phyloP scores from a whole-genome alignment of 192 early-diverging fungal genomes.

The Backusella parvicylindrica region DNA sequence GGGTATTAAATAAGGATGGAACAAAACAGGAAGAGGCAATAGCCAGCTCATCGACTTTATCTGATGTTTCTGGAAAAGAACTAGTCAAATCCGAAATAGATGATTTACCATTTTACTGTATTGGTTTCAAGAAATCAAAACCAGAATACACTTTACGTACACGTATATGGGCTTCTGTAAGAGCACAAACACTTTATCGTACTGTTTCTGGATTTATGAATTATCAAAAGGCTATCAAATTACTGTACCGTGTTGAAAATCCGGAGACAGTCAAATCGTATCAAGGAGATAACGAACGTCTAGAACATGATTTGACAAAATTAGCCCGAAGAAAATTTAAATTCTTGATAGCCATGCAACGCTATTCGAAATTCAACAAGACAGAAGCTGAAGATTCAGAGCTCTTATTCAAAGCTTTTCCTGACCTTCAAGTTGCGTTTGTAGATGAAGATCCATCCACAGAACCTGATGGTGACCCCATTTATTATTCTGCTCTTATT shows the following conservation, averaged over 20 bases:
- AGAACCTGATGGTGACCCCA: conserved; percentile 51
- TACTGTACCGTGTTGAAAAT: conserved; percentile 76
- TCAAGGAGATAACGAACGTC: conserved; percentile 58
- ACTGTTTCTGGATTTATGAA: conserved; percentile 88
- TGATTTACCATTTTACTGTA: conserved; percentile 76
- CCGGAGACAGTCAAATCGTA: conserved; percentile 69
- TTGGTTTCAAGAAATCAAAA: conserved; percentile 78
- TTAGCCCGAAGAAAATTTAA: conserved; percentile 79
- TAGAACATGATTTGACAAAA: conserved; percentile 66
- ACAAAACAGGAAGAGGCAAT: conserved; percentile 3
- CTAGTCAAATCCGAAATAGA: conserved; percentile 68
- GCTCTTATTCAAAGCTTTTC: conserved; percentile 72
- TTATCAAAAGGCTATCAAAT: conserved; percentile 80
- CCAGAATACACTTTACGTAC: conserved; percentile 82
- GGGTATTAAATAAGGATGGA: conserved; percentile 25
- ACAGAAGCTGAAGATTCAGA: conserved; percentile 74
- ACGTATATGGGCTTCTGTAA: conserved; percentile 85
- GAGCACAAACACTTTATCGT: conserved; percentile 82
- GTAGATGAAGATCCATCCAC: conserved; percentile 65
- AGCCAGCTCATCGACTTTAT: conserved; percentile 17
- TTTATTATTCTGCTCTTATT: conserved; percentile 67
- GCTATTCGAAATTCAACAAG: conserved; percentile 73
- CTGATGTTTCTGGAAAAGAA: conserved; percentile 40
- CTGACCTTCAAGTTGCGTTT: conserved; percentile 78
- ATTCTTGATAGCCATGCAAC: conserved; percentile 83